Evolutionary conservation across 2,329 filamentous ascomycete genomes (phyloP).

Genomic region (Verticillium zaregamsianum): DNA sequence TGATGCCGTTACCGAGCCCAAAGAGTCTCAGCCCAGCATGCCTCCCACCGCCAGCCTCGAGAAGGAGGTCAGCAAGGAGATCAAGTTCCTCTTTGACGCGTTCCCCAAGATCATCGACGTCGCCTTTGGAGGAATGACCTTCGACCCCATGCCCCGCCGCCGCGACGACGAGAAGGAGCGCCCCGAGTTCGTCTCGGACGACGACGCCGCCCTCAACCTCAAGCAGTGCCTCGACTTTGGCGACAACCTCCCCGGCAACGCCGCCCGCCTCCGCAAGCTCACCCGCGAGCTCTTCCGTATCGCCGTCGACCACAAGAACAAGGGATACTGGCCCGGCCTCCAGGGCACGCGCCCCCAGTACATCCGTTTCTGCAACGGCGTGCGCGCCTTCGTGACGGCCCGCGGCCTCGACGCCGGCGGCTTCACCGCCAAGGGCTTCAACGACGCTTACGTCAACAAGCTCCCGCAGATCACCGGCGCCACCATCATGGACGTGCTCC

Average conservation of each 20-base stretch:
- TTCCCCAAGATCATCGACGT: not conserved
- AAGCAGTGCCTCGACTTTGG: not conserved
- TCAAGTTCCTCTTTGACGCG: not conserved
- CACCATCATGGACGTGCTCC: not conserved
- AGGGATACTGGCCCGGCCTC: not conserved
- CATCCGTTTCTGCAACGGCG: not conserved
- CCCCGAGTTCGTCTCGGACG: not conserved
- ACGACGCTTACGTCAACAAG: not conserved
- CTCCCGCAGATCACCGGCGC: not conserved
- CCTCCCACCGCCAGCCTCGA: too few relatives aligned
- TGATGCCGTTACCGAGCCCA: too few relatives aligned
- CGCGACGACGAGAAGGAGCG: not conserved
- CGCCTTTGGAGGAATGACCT: not conserved
- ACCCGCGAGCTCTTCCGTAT: not conserved
- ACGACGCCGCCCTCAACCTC: not conserved
- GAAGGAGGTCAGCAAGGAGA: too few relatives aligned
- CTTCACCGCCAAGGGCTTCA: not conserved
- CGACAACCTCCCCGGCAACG: not conserved
- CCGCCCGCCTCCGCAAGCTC: too few relatives aligned
- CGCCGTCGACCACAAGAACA: not conserved
- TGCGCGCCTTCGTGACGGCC: not conserved
- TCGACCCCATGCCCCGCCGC: not conserved
- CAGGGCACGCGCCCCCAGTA: not conserved
- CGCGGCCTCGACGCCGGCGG: not conserved
- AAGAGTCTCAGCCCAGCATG: too few relatives aligned